Evolutionary conservation across 768 basidiomycete genomes (phyloP), one percentile per base, ranked within the genome.

Genomic region (Suillus placidus): DNA sequence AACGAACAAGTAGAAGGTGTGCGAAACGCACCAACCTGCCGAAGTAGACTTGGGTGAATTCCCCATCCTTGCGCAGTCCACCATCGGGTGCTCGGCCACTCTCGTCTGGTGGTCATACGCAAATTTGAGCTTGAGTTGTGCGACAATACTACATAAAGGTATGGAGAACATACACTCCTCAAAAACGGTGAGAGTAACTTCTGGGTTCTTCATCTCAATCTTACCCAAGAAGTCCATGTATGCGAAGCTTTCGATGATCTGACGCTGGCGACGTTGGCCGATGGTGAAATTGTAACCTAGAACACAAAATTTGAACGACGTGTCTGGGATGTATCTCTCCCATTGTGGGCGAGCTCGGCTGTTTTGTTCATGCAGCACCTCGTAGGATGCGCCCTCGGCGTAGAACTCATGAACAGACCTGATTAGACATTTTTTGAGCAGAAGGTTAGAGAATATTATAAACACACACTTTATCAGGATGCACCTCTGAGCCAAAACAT

Each of bases 221-320:
- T 85, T 85, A 14, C 95, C 95, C 64, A 83, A 76, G 67, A 95
- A 89, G 23, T 80, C 87, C 91, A 98, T 94, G 73, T 94, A 97
- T 3, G 83, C 77, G 75, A 99, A 98, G 69, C 83, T 83, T 72
- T 95, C 89, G 52, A 97, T 87, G 51, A 92, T 80, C 16, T 85
- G 79, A 65, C 79, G 82, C 69, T 93, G 91, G 18, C 89, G 83
- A 45, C 77, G 74, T 69, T 89, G 87, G 16, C 90, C 86, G 16
- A 95, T 88, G 12, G 87, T 86, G 71, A 89, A 92, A 67, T 92
- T 90, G 71, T 88, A 90, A 0, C 86, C 88, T 2, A 87, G 85
- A 9, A 96, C 87, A 16, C 84, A 73, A 74, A 97, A 95, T 70
- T 89, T 90, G 83, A 95, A 97, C 0, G 92, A 89, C 1, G 89